phyloP scores from a whole-genome alignment of 116 monocot genomes.

The Dioscorea cayenensis region DNA sequence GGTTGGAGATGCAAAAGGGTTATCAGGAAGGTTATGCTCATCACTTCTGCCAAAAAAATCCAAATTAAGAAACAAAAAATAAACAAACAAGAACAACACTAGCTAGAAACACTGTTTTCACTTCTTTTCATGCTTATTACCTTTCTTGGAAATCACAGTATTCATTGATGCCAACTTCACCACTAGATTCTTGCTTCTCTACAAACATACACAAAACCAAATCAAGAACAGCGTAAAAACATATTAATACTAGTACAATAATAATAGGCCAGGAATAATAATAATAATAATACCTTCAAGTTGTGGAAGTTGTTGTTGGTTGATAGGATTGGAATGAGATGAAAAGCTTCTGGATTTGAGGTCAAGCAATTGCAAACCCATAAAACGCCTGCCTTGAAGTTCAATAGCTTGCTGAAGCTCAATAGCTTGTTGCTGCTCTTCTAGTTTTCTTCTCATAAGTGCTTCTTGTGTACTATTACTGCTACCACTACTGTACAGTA shows the following conservation, averaged over 20 bases:
- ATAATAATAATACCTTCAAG: too few relatives aligned
- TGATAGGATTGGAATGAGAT: neutral
- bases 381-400: slow-evolving; percentile 68
- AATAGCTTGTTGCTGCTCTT: slow-evolving; percentile 74
- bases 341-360: slow-evolving; percentile 34
- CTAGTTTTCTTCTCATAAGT: slow-evolving; percentile 66
- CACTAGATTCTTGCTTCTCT: slow-evolving; percentile 63
- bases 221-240: too few relatives aligned
- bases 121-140: slow-evolving; percentile 16
- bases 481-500: slow-evolving; percentile 43
- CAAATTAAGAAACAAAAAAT: neutral
- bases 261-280: too few relatives aligned
- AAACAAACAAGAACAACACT: neutral
- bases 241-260: too few relatives aligned
- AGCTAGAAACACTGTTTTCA: neutral
- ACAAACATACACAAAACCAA: slow-evolving; percentile 1
- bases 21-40: slow-evolving; percentile 91
- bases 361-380: slow-evolving; percentile 78
- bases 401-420: slow-evolving; percentile 96
- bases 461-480: slow-evolving; percentile 27
- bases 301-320: too few relatives aligned
- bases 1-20: slow-evolving; percentile 89
- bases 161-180: slow-evolving; percentile 25
- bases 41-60: slow-evolving; percentile 9
- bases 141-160: slow-evolving; percentile 67